Percentiles rank a stretch among this genome's conserved stretches.
Evolutionary conservation across 2,329 filamentous ascomycete genomes (phyloP).

Genomic region (Cordyceps cicadae): DNA sequence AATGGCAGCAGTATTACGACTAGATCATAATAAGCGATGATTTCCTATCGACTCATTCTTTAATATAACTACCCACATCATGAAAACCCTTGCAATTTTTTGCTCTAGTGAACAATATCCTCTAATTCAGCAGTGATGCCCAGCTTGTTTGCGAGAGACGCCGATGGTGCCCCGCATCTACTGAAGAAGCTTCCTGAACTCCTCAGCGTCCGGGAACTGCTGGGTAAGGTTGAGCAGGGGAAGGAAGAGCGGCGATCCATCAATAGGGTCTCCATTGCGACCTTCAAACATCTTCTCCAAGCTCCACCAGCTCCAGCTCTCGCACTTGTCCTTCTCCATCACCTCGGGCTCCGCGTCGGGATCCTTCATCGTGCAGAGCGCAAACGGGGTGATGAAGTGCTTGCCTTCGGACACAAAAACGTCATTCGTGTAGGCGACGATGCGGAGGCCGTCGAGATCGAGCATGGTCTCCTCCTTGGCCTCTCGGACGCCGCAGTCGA

Average conservation of each 20-base stretch:
- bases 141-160: conserved; percentile 20
- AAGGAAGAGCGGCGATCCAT: neutral
- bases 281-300: conserved; percentile 35
- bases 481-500: conserved; percentile 58
- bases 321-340: conserved; percentile 43
- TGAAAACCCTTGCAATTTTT: neutral
- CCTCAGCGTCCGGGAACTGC: neutral
- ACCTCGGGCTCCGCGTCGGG: conserved; percentile 39
- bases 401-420: conserved; percentile 51
- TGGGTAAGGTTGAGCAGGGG: neutral
- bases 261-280: conserved; percentile 15
- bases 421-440: conserved; percentile 59
- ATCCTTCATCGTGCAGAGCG: conserved; percentile 43
- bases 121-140: conserved; percentile 17
- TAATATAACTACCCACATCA: neutral
- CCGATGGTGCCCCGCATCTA: neutral
- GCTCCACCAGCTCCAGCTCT: conserved; percentile 39
- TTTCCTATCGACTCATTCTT: neutral
- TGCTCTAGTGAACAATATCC: neutral
- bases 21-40: conserved; percentile 2
- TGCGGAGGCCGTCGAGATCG: conserved; percentile 39
- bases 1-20: conserved; percentile 1
- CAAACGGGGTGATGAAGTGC: conserved; percentile 70
- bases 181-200: neutral
- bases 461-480: conserved; percentile 63